Evolutionary conservation across 106 monocot species (phyloP).

Genomic region (Dendrobium chrysotoxum): DNA sequence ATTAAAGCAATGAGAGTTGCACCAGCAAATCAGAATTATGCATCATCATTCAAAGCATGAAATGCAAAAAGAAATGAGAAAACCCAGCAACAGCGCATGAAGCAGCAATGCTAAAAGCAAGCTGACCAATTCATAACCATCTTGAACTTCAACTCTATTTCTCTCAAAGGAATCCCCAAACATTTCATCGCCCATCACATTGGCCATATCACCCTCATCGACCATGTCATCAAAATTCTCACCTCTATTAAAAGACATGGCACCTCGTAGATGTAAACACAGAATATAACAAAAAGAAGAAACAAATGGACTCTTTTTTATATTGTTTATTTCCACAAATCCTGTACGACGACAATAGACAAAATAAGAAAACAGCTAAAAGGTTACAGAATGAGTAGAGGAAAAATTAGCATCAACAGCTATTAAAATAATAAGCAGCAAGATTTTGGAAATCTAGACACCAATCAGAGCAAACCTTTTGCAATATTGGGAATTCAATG

Average conservation of each 20-base stretch:
- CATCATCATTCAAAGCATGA: not conserved
- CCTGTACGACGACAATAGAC: not conserved
- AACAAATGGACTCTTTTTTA: not conserved
- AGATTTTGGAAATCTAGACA: not conserved
- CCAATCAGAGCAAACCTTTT: not conserved
- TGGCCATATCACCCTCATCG: slow-evolving; percentile 12
- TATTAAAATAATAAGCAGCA: not conserved
- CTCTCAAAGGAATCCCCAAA: slow-evolving; percentile 13
- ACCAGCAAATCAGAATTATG: not conserved
- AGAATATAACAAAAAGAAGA: not conserved
- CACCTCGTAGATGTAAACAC: not conserved
- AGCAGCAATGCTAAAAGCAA: not conserved
- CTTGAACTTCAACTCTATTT: slow-evolving; percentile 14
- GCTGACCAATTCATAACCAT: slow-evolving; percentile 32
- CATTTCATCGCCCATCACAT: slow-evolving; percentile 18
- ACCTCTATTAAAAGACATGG: slow-evolving; percentile 8
- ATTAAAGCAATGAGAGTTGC: not conserved
- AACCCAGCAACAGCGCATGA: not conserved
- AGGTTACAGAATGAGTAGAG: not conserved
- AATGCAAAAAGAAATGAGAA: not conserved
- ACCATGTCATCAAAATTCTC: slow-evolving; percentile 17
- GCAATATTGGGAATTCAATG: not conserved
- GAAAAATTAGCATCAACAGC: not conserved
- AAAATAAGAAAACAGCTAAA: not conserved
- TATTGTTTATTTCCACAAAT: not conserved